phyloP scores from a whole-genome alignment of 1,139 yeast genomes.

The Pichia sp. region DNA sequence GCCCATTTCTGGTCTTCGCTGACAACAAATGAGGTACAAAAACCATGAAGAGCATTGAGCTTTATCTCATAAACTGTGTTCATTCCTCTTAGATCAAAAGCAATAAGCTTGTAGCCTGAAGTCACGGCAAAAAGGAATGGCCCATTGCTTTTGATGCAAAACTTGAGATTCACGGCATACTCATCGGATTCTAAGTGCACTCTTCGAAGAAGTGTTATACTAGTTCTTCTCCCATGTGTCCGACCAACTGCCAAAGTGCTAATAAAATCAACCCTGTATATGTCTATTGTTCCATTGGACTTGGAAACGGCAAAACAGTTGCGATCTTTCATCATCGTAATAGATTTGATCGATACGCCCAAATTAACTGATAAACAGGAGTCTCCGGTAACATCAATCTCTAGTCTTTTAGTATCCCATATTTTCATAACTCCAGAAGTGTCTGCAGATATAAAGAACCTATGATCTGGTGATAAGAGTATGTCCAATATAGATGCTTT shows the following conservation, averaged over 20 bases:
- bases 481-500: constrained; percentile 46
- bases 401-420: constrained; percentile 71
- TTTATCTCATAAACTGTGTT: constrained; percentile 35
- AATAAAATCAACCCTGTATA: constrained; percentile 50
- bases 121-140: constrained; percentile 43
- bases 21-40: constrained; percentile 52
- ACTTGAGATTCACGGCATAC: constrained; percentile 38
- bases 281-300: constrained; percentile 51
- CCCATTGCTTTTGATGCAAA: constrained; percentile 30
- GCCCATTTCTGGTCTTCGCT: constrained; percentile 54
- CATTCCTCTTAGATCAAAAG: constrained; percentile 58
- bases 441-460: constrained; percentile 72
- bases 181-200: constrained; percentile 29
- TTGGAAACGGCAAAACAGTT: constrained; percentile 66
- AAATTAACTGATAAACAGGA: constrained; percentile 46
- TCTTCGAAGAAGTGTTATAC: constrained; percentile 38
- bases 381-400: constrained; percentile 54
- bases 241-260: constrained; percentile 17
- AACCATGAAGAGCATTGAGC: constrained; percentile 61
- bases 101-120: constrained; percentile 44
- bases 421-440: constrained; percentile 62
- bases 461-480: constrained; percentile 52
- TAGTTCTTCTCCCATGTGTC: constrained; percentile 10
- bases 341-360: constrained; percentile 39
- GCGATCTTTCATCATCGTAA: constrained; percentile 51